A percentile compares a stretch with the other conserved stretches of the same genome.
Evolutionary conservation across 139 green algal species (phyloP).

Genomic region (Picochlorum costavermella): DNA sequence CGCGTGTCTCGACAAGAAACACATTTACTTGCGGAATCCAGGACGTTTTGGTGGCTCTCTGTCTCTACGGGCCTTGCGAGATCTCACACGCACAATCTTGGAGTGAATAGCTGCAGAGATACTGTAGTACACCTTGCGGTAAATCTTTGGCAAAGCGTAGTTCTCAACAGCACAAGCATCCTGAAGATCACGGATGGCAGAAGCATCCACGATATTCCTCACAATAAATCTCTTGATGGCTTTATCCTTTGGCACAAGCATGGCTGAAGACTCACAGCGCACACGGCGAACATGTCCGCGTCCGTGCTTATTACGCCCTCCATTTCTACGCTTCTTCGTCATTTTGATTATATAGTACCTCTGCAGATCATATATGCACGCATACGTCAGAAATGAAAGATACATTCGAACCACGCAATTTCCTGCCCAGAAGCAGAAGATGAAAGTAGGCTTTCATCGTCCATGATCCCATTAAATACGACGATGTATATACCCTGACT

Average conservation of each 20-base stretch:
- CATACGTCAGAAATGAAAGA: neutral
- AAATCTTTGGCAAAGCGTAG: slow-evolving; percentile 98
- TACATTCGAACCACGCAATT: too few species aligned
- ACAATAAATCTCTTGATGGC: slow-evolving; percentile 99
- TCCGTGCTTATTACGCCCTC: slow-evolving; percentile 74
- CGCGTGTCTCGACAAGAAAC: too few species aligned
- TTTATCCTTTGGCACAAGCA: slow-evolving; percentile 97
- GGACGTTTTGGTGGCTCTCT: slow-evolving; percentile 78
- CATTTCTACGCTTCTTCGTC: slow-evolving; percentile 30
- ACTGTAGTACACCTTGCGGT: slow-evolving; percentile 99
- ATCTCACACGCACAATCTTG: slow-evolving; percentile 96
- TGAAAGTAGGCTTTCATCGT: too few species aligned
- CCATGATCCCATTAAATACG: too few species aligned
- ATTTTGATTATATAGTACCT: slow-evolving; percentile 15
- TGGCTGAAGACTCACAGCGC: slow-evolving; percentile 88
- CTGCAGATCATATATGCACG: neutral
- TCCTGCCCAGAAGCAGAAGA: too few species aligned
- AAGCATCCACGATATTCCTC: slow-evolving; percentile 92
- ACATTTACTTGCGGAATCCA: slow-evolving; percentile 16
- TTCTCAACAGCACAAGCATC: slow-evolving; percentile 85
- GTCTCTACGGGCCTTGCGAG: slow-evolving; percentile 74
- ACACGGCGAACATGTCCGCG: slow-evolving; percentile 83
- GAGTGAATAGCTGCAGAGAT: slow-evolving; percentile 97
- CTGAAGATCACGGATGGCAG: slow-evolving; percentile 96
- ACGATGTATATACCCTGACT: too few species aligned